These are phyloP conservation scores for Ceratocystis destructans DNA, from an alignment of 2,329 filamentous ascomycete genomes.

Conservation along the genomic window DNA sequence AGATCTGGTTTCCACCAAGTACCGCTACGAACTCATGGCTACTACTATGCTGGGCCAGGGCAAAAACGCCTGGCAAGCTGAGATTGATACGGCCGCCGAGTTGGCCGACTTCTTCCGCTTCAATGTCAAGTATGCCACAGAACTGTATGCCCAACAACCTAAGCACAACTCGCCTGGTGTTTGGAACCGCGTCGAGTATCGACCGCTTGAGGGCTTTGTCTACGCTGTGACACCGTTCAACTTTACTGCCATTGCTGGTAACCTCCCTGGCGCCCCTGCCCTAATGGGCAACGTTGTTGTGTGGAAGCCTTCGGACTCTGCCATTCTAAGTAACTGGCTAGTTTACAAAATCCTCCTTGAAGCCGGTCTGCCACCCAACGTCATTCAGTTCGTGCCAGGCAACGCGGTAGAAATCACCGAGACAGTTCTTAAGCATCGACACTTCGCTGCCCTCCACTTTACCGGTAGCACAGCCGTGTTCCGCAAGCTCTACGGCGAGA, in stretches of 20 bases:
- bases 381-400: constrained; percentile 88
- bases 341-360: constrained; percentile 83
- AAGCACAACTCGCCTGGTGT: constrained; percentile 67
- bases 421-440: constrained; percentile 57
- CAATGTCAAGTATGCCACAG: constrained; percentile 86
- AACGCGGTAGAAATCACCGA: constrained; percentile 74
- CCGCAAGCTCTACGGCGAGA: constrained; percentile 74
- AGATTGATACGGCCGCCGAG: constrained; percentile 92
- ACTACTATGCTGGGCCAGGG: constrained; percentile 92
- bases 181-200: constrained; percentile 85
- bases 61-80: constrained; percentile 98
- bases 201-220: constrained; percentile 85
- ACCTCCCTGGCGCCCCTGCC: constrained; percentile 69
- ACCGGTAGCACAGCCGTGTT: constrained; percentile 89
- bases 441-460: constrained; percentile 88
- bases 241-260: constrained; percentile 89
- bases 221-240: constrained; percentile 94
- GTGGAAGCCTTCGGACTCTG: constrained; percentile 89
- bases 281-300: constrained; percentile 88
- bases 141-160: constrained; percentile 79
- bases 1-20: constrained; percentile 79
- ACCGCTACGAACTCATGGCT: constrained; percentile 93
- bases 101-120: constrained; percentile 86
- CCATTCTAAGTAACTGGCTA: constrained; percentile 82
- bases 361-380: constrained; percentile 74